These are phyloP conservation scores for Fistulina hepatica DNA, from an alignment of 1,284 basidiomycete genomes.

Conservation along the genomic window DNA sequence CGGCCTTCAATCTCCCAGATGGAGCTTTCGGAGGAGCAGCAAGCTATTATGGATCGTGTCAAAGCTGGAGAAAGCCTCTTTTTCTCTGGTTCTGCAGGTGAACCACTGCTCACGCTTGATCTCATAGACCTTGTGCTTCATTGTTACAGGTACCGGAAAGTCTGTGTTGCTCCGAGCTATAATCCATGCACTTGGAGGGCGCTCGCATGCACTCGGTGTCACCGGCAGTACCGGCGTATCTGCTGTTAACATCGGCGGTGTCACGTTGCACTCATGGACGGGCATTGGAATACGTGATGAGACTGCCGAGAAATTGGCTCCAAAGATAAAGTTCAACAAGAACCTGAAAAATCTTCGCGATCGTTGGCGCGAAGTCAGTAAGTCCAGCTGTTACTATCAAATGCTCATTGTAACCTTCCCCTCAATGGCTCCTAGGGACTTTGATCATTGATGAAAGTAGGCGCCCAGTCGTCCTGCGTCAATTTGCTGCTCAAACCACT, in stretches of 20 bases:
- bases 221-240: slow-evolving; percentile 91
- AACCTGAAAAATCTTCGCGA: no score
- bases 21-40: slow-evolving; percentile 28
- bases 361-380: no score
- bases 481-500: neutral
- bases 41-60: slow-evolving; percentile 24
- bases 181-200: slow-evolving; percentile 41
- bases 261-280: slow-evolving; percentile 81
- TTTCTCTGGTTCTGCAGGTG: slow-evolving; percentile 86
- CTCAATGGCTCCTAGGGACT: no score
- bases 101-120: slow-evolving; percentile 82
- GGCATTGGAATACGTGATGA: no score
- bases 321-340: no score
- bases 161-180: slow-evolving; percentile 79
- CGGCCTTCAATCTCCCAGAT: slow-evolving; percentile 11
- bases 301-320: no score
- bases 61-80: slow-evolving; percentile 36
- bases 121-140: slow-evolving; percentile 57
- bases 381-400: no score
- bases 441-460: neutral
- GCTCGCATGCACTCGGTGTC: slow-evolving; percentile 54
- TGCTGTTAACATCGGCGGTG: slow-evolving; percentile 79
- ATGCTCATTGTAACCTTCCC: no score
- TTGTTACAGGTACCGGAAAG: slow-evolving; percentile 65
- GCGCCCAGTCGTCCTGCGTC: neutral